A percentile compares a stretch with the other conserved stretches of the same genome.
phyloP scores from a whole-genome alignment of 164 flowering plant species.

The Sedum album region DNA sequence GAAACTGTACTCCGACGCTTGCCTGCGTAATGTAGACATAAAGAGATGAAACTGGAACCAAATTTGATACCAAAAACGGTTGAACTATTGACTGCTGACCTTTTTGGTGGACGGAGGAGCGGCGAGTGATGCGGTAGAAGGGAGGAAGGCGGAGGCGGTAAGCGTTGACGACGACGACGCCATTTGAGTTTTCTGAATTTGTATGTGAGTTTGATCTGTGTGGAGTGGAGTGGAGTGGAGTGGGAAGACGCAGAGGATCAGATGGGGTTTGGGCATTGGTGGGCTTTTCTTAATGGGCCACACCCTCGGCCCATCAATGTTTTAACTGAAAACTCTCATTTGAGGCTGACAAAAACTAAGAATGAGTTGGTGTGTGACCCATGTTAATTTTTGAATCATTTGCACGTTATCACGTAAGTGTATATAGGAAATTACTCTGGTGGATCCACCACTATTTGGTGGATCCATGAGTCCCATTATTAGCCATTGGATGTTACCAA shows the following conservation, averaged over 20 bases:
- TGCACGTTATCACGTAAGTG: too few species aligned
- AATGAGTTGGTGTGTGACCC: too few species aligned
- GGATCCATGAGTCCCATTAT: too few species aligned
- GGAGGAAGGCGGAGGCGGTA: background rate
- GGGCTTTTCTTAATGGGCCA: background rate
- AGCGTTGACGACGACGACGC: background rate
- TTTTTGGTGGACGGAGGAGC: background rate
- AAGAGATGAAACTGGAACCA: background rate
- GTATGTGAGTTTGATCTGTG: background rate
- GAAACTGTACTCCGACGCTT: conserved; percentile 11
- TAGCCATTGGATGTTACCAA: too few species aligned
- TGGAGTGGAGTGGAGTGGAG: background rate
- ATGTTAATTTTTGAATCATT: too few species aligned
- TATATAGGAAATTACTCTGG: too few species aligned
- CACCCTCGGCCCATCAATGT: too few species aligned
- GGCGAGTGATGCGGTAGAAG: background rate
- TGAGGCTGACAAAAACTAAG: too few species aligned
- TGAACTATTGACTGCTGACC: background rate
- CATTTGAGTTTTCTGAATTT: background rate
- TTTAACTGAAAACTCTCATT: too few species aligned
- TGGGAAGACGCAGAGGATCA: background rate
- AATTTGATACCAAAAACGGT: background rate
- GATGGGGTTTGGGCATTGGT: background rate
- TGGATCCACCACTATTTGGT: too few species aligned
- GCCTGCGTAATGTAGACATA: background rate